These are phyloP conservation scores for Cymbomonas tetramitiformis DNA, from an alignment of 139 green algal genomes.

Conservation along the genomic window DNA sequence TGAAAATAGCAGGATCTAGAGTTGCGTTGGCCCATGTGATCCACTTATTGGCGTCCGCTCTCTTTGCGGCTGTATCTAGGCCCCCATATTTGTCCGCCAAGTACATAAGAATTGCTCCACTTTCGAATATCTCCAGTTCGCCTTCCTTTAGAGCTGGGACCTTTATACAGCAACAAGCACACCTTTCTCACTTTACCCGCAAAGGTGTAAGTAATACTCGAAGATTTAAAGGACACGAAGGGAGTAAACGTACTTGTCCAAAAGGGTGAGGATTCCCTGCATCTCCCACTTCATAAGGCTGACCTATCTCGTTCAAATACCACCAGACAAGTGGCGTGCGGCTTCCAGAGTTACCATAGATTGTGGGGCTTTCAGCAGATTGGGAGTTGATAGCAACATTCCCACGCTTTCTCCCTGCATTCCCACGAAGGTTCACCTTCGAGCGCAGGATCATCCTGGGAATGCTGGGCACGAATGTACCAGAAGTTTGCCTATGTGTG, in stretches of 20 bases:
- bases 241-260: no score
- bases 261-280: slow-evolving; percentile 23
- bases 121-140: slow-evolving; percentile 13
- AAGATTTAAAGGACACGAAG: no score
- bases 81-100: slow-evolving; percentile 20
- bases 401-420: no score
- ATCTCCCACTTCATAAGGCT: slow-evolving; percentile 5
- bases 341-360: slow-evolving; percentile 10
- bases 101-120: slow-evolving; percentile 20
- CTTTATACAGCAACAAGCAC: no score
- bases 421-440: no score
- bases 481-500: no score
- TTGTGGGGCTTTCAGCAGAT: no score
- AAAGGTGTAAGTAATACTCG: no score
- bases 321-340: slow-evolving; percentile 14
- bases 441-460: no score
- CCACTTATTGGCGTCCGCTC: slow-evolving; percentile 12
- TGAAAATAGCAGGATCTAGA: slow-evolving; percentile 12
- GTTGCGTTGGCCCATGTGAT: slow-evolving; percentile 22
- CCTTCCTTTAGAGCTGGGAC: slow-evolving; percentile 14
- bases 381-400: no score
- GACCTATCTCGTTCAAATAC: slow-evolving; percentile 16
- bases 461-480: no score
- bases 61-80: slow-evolving; percentile 5
- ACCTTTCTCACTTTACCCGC: no score